These are phyloP conservation scores for Corynespora cassiicola DNA, from an alignment of 2,329 filamentous ascomycete genomes.

Conservation along the genomic window DNA sequence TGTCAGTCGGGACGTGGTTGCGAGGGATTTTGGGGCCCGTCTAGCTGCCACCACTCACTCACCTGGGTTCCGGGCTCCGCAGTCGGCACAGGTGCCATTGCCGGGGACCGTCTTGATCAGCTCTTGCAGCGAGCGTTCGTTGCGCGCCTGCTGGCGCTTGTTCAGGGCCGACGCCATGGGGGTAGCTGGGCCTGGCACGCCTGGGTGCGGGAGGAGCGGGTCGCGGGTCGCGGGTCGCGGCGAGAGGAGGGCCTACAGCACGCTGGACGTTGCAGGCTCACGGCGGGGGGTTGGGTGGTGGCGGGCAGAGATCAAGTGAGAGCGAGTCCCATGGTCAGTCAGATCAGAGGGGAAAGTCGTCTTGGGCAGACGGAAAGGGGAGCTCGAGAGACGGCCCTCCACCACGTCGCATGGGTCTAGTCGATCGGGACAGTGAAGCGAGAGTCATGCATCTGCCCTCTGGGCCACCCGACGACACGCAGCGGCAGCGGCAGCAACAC, in stretches of 20 bases:
- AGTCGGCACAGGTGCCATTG: slow-evolving; percentile 95
- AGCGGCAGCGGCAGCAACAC: too few species aligned
- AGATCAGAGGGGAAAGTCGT: too few species aligned
- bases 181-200: too few species aligned
- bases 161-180: slow-evolving; percentile 77
- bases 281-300: slow-evolving; percentile 19
- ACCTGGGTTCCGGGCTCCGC: slow-evolving; percentile 90
- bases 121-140: slow-evolving; percentile 90
- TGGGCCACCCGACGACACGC: too few species aligned
- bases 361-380: too few species aligned
- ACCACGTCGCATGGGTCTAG: too few species aligned
- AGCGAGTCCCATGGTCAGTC: too few species aligned
- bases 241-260: slow-evolving; percentile 18
- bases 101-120: slow-evolving; percentile 83
- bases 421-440: too few species aligned
- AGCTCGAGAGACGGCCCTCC: too few species aligned
- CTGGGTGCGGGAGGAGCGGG: slow-evolving; percentile 23
- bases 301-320: too few species aligned
- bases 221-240: slow-evolving; percentile 17
- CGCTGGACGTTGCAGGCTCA: slow-evolving; percentile 17
- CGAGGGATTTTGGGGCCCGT: slow-evolving; percentile 2
- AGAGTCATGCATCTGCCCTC: too few species aligned
- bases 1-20: slow-evolving; percentile 34
- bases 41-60: slow-evolving; percentile 39
- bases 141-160: slow-evolving; percentile 97